Percentiles rank a stretch among this genome's conserved stretches.
phyloP scores from a whole-genome alignment of 163 green algal species.

The Volvox carteri region DNA sequence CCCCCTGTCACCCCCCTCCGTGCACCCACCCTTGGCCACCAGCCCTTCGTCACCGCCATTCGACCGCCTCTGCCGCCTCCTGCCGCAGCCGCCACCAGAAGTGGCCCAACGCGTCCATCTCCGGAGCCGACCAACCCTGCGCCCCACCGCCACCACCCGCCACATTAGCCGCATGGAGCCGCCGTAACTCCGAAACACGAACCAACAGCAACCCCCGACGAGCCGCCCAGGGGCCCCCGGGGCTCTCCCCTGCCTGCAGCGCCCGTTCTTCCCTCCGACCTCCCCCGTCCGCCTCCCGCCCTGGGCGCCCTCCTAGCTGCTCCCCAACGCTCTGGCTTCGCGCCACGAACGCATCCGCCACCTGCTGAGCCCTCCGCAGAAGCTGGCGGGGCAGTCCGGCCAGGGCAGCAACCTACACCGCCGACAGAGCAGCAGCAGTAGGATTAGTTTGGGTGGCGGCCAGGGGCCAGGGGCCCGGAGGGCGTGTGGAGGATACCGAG shows the following conservation, averaged over 20 bases:
- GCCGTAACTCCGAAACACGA: not conserved
- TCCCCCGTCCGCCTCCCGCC: not conserved
- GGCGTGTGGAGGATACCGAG: not conserved
- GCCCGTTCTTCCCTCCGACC: not conserved
- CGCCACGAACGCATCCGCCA: slow-evolving; percentile 21
- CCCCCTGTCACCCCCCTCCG: not conserved
- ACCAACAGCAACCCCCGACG: not conserved
- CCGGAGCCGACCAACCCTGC: slow-evolving; percentile 21
- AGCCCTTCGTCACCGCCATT: not conserved
- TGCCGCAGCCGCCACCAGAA: slow-evolving; percentile 25
- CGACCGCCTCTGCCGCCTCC: not conserved
- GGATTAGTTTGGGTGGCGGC: not conserved
- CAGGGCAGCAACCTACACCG: slow-evolving; percentile 24
- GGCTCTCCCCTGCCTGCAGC: not conserved
- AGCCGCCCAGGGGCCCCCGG: not conserved
- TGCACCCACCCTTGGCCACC: not conserved
- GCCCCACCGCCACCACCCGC: not conserved
- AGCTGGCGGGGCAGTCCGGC: slow-evolving; percentile 21
- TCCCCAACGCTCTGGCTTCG: not conserved
- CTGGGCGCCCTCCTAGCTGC: not conserved
- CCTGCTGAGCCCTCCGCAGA: slow-evolving; percentile 11
- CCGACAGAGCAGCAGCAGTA: not conserved
- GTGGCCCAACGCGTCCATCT: slow-evolving; percentile 34
- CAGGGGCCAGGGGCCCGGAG: not conserved
- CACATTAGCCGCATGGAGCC: not conserved